Base-by-base conservation (phyloP, 441 rosid genomes). In the Hura crepitans region DNA sequence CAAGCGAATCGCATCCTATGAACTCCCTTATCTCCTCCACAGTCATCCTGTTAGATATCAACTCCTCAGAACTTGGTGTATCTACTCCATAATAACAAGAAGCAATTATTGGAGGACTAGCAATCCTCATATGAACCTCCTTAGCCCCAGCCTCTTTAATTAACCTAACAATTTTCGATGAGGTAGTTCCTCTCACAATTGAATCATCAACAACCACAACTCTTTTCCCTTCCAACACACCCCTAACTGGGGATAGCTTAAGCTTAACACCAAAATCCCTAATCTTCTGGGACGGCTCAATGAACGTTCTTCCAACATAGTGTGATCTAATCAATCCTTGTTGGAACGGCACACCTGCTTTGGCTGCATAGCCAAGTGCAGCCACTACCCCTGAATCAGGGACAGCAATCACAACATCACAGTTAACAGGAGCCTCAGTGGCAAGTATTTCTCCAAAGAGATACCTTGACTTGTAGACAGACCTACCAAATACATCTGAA, bases 141-240 rank as follows among this genome's bases (percentile, higher is more conserved):
- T 84, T 93, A 1, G 96, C 98, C 6, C 96, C 98, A 0, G 97
- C 87, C 70, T 91, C 97, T 71, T 91, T 81, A 39, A 91, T 54
- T 80, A 94, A 54, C 72, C 97, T 77, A 30, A 94, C 96, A 63
- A 91, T 94, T 82, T 94, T 94, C 0, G 96, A 89, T 0, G 93
- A 89, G 3, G 97, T 89, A 4, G 97, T 94, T 30, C 97, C 98
- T 78, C 98, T 81, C 49, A 94, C 97, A 3, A 94, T 94, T 0
- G 98, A 94, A 80, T 94, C 98, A 62, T 94, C 98, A 56, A 94
- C 96, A 0, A 94, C 98, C 35, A 94, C 97, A 35, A 94, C 96
- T 66, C 90, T 81, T 74, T 91, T 91, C 68, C 97, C 97, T 67
- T 88, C 91, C 81, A 94, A 78, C 5, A 91, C 90, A 0, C 84